phyloP scores from a whole-genome alignment of 192 early-diverging fungal species.

The Bifiguratus adelaidae region DNA sequence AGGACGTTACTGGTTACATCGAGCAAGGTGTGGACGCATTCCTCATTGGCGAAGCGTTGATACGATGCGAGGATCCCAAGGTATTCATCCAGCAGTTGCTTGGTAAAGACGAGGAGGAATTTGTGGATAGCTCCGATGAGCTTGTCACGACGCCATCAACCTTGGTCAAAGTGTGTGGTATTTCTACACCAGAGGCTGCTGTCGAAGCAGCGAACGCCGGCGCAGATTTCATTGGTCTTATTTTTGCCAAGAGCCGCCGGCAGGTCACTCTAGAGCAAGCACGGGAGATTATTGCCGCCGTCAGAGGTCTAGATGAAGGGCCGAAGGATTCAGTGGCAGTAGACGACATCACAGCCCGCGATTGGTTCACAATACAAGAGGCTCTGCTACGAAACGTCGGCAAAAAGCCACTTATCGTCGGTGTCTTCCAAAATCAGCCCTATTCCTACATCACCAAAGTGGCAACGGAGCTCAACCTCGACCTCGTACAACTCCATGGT shows the following conservation, averaged over 20 bases:
- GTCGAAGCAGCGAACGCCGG: conserved; percentile 60
- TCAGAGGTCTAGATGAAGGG: conserved; percentile 26
- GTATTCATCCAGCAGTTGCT: conserved; percentile 68
- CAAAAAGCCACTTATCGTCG: conserved; percentile 74
- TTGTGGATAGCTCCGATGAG: neutral
- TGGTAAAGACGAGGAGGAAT: conserved; percentile 10
- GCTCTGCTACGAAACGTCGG: conserved; percentile 20
- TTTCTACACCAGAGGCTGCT: conserved; percentile 75
- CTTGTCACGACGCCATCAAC: conserved; percentile 2
- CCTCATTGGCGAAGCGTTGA: conserved; percentile 92
- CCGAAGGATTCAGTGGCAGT: neutral
- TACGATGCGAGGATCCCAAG: conserved; percentile 68
- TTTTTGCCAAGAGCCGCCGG: conserved; percentile 82
- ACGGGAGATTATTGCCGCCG: conserved; percentile 57
- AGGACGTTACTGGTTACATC: conserved; percentile 76
- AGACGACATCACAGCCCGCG: conserved; percentile 11
- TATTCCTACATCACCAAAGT: conserved; percentile 63
- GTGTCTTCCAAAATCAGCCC: conserved; percentile 87
- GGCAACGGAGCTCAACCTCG: conserved; percentile 55
- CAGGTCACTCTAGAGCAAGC: conserved; percentile 57
- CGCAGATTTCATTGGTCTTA: conserved; percentile 89
- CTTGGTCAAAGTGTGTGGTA: conserved; percentile 91
- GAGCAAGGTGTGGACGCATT: conserved; percentile 70
- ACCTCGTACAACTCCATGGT: conserved; percentile 93
- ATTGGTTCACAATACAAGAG: conserved; percentile 40